Evolutionary conservation across 441 rosid species (phyloP).

Genomic region (Bruguiera hainesii): DNA sequence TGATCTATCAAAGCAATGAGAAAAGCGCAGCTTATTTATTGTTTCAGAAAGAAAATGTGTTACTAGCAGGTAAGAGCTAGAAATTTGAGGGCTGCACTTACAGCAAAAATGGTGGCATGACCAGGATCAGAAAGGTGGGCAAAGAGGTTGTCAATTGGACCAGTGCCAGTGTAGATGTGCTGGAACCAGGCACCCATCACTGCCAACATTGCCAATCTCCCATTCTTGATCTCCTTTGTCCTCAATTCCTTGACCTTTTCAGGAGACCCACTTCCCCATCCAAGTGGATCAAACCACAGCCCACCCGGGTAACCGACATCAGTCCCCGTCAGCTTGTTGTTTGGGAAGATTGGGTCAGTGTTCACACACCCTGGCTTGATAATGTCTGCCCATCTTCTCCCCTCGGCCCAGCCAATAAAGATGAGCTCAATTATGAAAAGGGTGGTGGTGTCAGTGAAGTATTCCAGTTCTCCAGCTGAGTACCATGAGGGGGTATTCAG

Average conservation of each 20-base stretch:
- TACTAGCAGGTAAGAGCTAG: conserved; percentile 48
- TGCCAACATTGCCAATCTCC: conserved; percentile 94
- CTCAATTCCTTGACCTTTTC: conserved; percentile 83
- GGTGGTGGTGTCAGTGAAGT: conserved; percentile 94
- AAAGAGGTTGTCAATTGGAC: conserved; percentile 92
- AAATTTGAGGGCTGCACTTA: conserved; percentile 31
- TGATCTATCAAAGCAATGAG: too few species aligned
- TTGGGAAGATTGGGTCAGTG: conserved; percentile 93
- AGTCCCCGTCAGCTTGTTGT: conserved; percentile 93
- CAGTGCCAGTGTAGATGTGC: conserved; percentile 92
- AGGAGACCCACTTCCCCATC: conserved; percentile 83
- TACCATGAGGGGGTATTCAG: conserved; percentile 96
- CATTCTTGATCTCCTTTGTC: conserved; percentile 94
- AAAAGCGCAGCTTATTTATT: not conserved
- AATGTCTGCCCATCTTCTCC: conserved; percentile 95
- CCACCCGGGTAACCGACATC: conserved; percentile 98
- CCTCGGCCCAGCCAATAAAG: conserved; percentile 96
- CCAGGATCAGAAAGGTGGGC: conserved; percentile 99
- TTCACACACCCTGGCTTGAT: conserved; percentile 91
- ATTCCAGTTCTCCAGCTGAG: conserved; percentile 77
- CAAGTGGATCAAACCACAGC: conserved; percentile 95
- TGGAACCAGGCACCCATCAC: conserved; percentile 99
- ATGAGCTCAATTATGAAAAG: conserved; percentile 74
- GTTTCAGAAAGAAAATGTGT: too few species aligned
- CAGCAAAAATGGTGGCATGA: conserved; percentile 87